Percentiles rank a stretch among this genome's conserved stretches.
Conservation (phyloP, 192 early-diverging fungal species). For the Glomus cerebriforme region DNA sequence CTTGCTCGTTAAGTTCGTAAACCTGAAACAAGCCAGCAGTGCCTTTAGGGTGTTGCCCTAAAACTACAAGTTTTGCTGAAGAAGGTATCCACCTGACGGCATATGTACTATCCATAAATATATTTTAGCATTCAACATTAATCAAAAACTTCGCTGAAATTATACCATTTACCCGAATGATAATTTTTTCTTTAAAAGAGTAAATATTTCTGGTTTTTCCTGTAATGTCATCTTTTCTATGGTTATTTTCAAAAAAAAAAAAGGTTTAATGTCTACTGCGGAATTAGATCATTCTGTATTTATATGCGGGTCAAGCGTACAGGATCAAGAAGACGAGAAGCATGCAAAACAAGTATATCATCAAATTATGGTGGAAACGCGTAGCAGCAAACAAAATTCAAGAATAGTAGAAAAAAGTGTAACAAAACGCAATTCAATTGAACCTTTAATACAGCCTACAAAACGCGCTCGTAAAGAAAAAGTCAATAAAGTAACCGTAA, state of each 20-base stretch:
- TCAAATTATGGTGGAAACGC: constrained; percentile 16
- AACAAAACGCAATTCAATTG: neutral
- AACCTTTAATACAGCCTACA: neutral
- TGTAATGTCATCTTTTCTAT: neutral
- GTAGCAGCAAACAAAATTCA: neutral
- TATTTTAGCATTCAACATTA: no score
- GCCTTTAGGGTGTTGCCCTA: neutral
- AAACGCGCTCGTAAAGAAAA: neutral
- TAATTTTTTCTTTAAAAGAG: neutral
- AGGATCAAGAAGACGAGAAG: no score
- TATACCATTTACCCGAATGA: neutral
- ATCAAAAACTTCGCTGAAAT: neutral
- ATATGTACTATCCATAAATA: neutral
- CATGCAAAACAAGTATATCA: no score
- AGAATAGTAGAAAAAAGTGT: neutral
- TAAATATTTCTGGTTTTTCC: neutral
- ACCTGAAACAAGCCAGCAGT: neutral
- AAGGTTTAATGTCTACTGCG: neutral
- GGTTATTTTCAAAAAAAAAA: neutral
- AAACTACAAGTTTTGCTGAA: neutral
- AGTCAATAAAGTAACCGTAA: neutral
- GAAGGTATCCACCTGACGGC: neutral
- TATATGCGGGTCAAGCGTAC: no score
- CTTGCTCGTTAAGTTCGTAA: neutral
- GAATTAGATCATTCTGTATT: no score